Conservation (phyloP, 179 eudicot species). For the Amaranthus tricolor region DNA sequence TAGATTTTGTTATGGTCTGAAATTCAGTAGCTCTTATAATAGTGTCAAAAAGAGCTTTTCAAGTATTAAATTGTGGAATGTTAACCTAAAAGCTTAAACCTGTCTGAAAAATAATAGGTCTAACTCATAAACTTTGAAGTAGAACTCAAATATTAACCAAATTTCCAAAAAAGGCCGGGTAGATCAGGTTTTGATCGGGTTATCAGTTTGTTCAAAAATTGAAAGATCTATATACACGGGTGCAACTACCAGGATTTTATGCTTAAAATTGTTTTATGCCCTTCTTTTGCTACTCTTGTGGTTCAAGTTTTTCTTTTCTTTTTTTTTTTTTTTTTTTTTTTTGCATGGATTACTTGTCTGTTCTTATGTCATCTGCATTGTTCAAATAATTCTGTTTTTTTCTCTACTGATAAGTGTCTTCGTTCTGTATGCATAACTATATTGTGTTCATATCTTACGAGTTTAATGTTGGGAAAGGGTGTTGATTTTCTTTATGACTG, state of each 20-base stretch:
- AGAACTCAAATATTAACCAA: too few species aligned
- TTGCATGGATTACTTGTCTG: not conserved
- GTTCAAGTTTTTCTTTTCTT: not conserved
- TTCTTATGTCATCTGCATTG: not conserved
- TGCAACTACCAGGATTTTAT: not conserved
- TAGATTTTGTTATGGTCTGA: too few species aligned
- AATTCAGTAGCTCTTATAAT: too few species aligned
- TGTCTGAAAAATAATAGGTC: too few species aligned
- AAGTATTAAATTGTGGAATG: too few species aligned
- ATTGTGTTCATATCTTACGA: not conserved
- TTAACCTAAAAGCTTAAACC: too few species aligned
- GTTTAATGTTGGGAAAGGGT: not conserved
- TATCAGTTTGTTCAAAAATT: too few species aligned
- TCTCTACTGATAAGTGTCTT: not conserved
- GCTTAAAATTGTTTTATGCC: not conserved
- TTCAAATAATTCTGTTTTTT: not conserved
- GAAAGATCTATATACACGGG: not conserved
- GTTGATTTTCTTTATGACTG: not conserved
- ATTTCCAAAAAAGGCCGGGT: too few species aligned
- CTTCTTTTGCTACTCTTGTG: not conserved
- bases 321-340: too few species aligned
- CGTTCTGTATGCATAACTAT: slow-evolving; percentile 9
- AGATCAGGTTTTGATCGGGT: too few species aligned
- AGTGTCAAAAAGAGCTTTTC: too few species aligned
- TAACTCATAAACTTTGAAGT: too few species aligned